Evolutionary conservation across 805 yeast species (phyloP).

Genomic region (Candida coquimbonensis): DNA sequence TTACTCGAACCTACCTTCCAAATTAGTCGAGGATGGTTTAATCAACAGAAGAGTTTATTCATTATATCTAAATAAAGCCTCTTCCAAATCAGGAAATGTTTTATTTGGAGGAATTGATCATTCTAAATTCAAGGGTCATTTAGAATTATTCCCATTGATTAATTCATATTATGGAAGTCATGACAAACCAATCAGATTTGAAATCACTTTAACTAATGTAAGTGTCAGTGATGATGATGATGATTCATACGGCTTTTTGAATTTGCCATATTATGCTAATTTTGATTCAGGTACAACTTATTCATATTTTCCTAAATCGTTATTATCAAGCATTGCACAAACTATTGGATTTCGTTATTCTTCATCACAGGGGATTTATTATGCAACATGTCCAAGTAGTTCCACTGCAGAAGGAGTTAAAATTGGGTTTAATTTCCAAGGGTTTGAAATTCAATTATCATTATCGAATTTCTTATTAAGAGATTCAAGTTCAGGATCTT

Average conservation of each 20-base stretch:
- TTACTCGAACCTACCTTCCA: conserved; percentile 63
- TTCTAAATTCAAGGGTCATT: conserved; percentile 48
- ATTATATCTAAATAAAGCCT: conserved; percentile 43
- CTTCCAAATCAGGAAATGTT: conserved; percentile 42
- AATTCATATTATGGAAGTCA: conserved; percentile 25
- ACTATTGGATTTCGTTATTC: conserved; percentile 39
- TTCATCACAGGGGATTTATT: conserved; percentile 35
- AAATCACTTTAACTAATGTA: conserved; percentile 33
- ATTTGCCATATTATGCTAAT: conserved; percentile 26
- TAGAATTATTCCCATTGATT: conserved; percentile 41
- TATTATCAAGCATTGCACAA: conserved; percentile 29
- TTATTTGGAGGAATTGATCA: conserved; percentile 70
- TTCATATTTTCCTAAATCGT: conserved; percentile 35
- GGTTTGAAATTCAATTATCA: conserved; percentile 45
- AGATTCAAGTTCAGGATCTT: conserved; percentile 22
- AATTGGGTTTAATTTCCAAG: conserved; percentile 42
- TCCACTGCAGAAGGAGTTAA: conserved; percentile 8
- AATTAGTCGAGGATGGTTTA: conserved; percentile 50
- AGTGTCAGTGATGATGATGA: not conserved
- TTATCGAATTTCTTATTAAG: conserved; percentile 27
- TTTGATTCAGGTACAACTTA: conserved; percentile 39
- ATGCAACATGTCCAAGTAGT: conserved; percentile 34
- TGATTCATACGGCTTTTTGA: conserved; percentile 1
- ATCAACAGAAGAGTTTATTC: conserved; percentile 55
- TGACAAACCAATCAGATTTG: conserved; percentile 36